A percentile compares a stretch with the other conserved stretches of the same genome.
Conservation (phyloP, 805 yeast species). For the Metschnikowia henanensis region DNA sequence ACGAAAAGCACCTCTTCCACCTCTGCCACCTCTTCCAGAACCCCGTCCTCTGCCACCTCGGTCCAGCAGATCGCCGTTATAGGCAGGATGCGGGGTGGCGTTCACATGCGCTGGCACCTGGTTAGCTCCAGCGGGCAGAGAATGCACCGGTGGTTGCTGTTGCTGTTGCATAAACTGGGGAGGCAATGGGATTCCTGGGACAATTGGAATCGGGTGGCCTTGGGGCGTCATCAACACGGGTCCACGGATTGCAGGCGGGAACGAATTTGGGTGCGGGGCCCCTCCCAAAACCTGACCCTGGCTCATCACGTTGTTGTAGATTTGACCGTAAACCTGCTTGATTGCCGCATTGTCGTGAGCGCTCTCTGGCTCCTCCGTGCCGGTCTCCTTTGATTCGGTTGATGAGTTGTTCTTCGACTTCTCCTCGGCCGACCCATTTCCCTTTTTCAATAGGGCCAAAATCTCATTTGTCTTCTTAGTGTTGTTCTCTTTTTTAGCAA, state of each 20-base stretch:
- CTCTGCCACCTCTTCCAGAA: constrained; percentile 23
- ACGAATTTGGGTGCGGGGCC: constrained; percentile 10
- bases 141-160: constrained; percentile 21
- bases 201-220: constrained; percentile 25
- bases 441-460: constrained; percentile 29
- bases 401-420: not conserved
- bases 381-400: not conserved
- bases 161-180: constrained; percentile 33
- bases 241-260: constrained; percentile 4
- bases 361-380: constrained; percentile 14
- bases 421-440: constrained; percentile 2
- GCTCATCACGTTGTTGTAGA: constrained; percentile 43
- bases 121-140: constrained; percentile 3
- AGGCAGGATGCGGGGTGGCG: not conserved
- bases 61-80: constrained; percentile 4
- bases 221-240: constrained; percentile 6
- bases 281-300: constrained; percentile 26
- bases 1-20: constrained; percentile 16
- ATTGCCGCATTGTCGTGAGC: constrained; percentile 31
- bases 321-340: constrained; percentile 43
- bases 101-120: not conserved
- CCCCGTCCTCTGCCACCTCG: constrained; percentile 15
- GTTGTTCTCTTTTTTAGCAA: constrained; percentile 14
- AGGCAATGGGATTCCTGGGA: constrained; percentile 39
- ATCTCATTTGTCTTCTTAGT: constrained; percentile 32